phyloP scores from a whole-genome alignment of 805 yeast genomes.

The Starmerella vaccinii region DNA sequence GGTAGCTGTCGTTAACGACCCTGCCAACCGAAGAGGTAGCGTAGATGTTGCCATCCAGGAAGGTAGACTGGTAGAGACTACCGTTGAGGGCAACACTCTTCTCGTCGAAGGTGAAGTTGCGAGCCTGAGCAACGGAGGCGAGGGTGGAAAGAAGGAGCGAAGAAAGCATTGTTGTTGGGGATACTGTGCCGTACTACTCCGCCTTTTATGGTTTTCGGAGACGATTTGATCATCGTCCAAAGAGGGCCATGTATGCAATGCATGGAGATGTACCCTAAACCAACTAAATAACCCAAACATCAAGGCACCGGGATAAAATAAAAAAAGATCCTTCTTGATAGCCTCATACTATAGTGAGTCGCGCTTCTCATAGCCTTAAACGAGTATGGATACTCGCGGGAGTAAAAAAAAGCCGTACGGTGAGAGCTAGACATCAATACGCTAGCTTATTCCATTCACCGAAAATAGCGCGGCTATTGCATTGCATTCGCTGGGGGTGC shows the following conservation, averaged over 20 bases:
- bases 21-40: slow-evolving; percentile 15
- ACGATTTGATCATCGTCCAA: background rate
- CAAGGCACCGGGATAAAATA: background rate
- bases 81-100: slow-evolving; percentile 8
- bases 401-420: no score
- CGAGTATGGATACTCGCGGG: no score
- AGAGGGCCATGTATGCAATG: background rate
- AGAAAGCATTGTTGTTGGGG: background rate
- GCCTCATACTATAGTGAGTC: no score
- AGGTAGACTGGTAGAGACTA: slow-evolving; percentile 16
- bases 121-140: background rate
- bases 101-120: slow-evolving; percentile 5
- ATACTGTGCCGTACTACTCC: background rate
- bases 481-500: background rate
- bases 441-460: background rate
- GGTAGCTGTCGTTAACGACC: slow-evolving; percentile 11
- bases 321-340: no score
- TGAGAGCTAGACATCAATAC: background rate
- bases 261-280: background rate
- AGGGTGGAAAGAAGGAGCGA: background rate
- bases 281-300: background rate
- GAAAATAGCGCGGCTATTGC: background rate
- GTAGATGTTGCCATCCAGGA: slow-evolving; percentile 7
- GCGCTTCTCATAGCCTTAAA: background rate
- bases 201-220: background rate